These are phyloP conservation scores for Monosporozyma unispora DNA, from an alignment of 805 yeast genomes.

Conservation along the genomic window DNA sequence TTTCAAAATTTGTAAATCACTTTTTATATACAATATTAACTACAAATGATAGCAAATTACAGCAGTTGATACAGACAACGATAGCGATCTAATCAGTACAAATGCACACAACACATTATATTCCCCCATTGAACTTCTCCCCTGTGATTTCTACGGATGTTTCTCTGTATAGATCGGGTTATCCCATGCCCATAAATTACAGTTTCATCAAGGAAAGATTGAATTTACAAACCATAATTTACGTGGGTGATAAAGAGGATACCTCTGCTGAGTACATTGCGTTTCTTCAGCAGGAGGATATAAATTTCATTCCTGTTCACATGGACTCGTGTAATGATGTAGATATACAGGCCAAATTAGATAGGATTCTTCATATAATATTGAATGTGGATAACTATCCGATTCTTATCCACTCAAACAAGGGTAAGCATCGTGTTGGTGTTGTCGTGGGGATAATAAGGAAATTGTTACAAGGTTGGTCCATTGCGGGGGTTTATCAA, in stretches of 20 bases:
- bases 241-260: slow-evolving; percentile 69
- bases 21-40: too few species aligned
- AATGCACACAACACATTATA: slow-evolving; percentile 30
- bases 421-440: slow-evolving; percentile 96
- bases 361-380: slow-evolving; percentile 46
- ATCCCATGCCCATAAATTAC: slow-evolving; percentile 81
- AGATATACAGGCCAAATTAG: slow-evolving; percentile 48
- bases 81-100: too few species aligned
- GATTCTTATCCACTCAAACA: slow-evolving; percentile 81
- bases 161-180: slow-evolving; percentile 83
- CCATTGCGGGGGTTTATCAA: slow-evolving; percentile 83
- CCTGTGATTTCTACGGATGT: slow-evolving; percentile 60
- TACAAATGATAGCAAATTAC: too few species aligned
- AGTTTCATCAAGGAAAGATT: slow-evolving; percentile 61
- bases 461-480: slow-evolving; percentile 85
- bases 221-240: slow-evolving; percentile 68
- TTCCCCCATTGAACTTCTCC: slow-evolving; percentile 89
- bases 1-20: background rate
- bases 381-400: slow-evolving; percentile 70
- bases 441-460: slow-evolving; percentile 87
- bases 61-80: too few species aligned
- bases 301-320: slow-evolving; percentile 48
- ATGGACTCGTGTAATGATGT: slow-evolving; percentile 75
- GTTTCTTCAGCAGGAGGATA: slow-evolving; percentile 52
- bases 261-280: slow-evolving; percentile 45